phyloP scores from a whole-genome alignment of 257 asterid species.

The Solanum virginianum region DNA sequence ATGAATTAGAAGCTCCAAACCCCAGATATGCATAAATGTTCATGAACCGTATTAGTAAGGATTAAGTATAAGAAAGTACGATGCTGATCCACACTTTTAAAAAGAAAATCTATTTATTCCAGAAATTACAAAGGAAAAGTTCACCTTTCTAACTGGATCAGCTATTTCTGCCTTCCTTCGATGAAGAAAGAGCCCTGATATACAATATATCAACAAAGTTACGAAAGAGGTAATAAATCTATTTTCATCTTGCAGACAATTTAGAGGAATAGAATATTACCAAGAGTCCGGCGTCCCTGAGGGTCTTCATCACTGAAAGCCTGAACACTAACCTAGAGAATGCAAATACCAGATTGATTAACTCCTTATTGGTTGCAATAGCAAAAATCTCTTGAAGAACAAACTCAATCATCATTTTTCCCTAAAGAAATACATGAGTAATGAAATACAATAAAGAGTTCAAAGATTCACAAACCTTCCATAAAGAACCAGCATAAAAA shows the following conservation, averaged over 20 bases:
- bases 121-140: background rate
- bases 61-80: background rate
- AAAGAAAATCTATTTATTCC: background rate
- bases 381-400: background rate
- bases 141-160: conserved; percentile 75
- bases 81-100: background rate
- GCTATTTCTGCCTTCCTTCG: conserved; percentile 85
- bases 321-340: conserved; percentile 77
- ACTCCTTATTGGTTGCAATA: background rate
- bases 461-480: conserved; percentile 60
- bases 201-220: conserved; percentile 1
- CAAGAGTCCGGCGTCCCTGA: conserved; percentile 97
- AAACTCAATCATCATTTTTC: background rate
- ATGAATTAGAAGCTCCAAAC: background rate
- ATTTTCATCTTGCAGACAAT: background rate
- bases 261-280: conserved; percentile 18
- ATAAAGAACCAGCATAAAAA: conserved; percentile 91
- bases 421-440: background rate
- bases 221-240: background rate
- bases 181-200: conserved; percentile 89
- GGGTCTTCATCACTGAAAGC: conserved; percentile 96
- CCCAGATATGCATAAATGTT: background rate
- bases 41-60: background rate
- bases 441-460: background rate
- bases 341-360: conserved; percentile 11